Conservation (phyloP, 23 red algal species). For the Porphyridium purpureum region DNA sequence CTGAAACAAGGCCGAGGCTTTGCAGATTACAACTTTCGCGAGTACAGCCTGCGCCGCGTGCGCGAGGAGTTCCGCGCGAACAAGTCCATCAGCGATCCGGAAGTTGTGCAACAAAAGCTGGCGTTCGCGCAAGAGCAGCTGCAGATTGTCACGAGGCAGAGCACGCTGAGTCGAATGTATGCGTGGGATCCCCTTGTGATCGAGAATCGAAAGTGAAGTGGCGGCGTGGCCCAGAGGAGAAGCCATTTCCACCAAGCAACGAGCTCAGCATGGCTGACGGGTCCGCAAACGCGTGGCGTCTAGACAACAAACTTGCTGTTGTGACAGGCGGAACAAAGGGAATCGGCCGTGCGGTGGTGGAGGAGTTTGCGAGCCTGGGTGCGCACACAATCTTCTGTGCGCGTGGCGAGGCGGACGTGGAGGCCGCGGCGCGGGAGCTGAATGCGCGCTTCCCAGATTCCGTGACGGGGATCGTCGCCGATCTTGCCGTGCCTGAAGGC, state of each 20-base stretch:
- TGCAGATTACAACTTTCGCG: constrained; percentile 50
- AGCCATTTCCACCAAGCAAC: too few relatives aligned
- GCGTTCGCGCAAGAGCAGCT: constrained; percentile 27
- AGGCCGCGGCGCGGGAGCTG: too few relatives aligned
- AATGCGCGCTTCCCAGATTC: too few relatives aligned
- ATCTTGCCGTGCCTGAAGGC: background rate
- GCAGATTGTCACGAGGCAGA: constrained; percentile 25
- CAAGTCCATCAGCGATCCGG: constrained; percentile 12
- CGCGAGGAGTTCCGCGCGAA: constrained; percentile 24
- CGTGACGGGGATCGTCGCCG: background rate
- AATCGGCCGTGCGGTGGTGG: constrained; percentile 41
- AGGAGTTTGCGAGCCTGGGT: constrained; percentile 29
- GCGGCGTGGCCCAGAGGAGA: too few relatives aligned
- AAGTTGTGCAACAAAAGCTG: constrained; percentile 10
- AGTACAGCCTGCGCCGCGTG: constrained; percentile 39
- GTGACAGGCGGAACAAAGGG: constrained; percentile 82
- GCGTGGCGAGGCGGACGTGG: constrained; percentile 12
- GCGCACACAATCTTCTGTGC: constrained; percentile 37
- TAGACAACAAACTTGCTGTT: constrained; percentile 12
- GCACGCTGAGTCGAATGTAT: constrained; percentile 52
- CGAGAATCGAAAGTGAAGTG: too few relatives aligned
- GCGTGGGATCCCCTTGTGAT: constrained; percentile 31
- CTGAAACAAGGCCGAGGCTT: constrained; percentile 14
- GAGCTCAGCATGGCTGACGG: too few relatives aligned
- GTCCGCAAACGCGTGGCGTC: too few relatives aligned